Percentiles rank a stretch among this genome's conserved stretches.
These are phyloP conservation scores for Discostella pseudostelligera DNA, from an alignment of 108 stramenopile species.

Conservation along the genomic window DNA sequence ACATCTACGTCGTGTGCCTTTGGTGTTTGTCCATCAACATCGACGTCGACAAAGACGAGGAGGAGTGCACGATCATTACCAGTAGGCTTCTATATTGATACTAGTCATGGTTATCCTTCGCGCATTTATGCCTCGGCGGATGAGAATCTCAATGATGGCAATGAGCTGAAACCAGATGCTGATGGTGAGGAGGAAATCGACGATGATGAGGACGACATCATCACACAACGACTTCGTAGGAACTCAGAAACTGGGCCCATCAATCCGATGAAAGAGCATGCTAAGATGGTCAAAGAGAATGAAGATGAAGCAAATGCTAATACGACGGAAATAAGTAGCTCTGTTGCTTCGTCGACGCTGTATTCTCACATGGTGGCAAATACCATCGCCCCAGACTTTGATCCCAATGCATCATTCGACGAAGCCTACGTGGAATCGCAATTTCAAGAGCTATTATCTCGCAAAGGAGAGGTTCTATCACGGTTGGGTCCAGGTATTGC, in stretches of 20 bases:
- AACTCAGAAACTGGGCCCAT: conserved; percentile 32
- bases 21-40: too few species aligned
- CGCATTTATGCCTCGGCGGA: conserved; percentile 1
- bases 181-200: conserved; percentile 19
- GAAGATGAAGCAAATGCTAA: conserved; percentile 24
- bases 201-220: conserved; percentile 29
- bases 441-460: conserved; percentile 37
- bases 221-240: conserved; percentile 34
- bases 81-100: not conserved
- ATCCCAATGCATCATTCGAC: conserved; percentile 19
- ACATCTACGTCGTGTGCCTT: too few species aligned
- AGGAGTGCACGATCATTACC: too few species aligned
- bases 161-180: not conserved
- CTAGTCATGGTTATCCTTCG: not conserved
- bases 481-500: conserved; percentile 41
- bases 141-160: conserved; percentile 6
- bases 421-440: conserved; percentile 33
- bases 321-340: conserved; percentile 5
- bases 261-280: conserved; percentile 41
- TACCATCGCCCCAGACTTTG: conserved; percentile 22
- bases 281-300: conserved; percentile 45
- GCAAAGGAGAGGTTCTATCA: conserved; percentile 26
- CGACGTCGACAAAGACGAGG: too few species aligned
- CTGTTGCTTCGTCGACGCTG: conserved; percentile 8
- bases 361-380: conserved; percentile 35